Evolutionary conservation across 2,329 filamentous ascomycete species (phyloP).

Genomic region (Colletotrichum agaves): DNA sequence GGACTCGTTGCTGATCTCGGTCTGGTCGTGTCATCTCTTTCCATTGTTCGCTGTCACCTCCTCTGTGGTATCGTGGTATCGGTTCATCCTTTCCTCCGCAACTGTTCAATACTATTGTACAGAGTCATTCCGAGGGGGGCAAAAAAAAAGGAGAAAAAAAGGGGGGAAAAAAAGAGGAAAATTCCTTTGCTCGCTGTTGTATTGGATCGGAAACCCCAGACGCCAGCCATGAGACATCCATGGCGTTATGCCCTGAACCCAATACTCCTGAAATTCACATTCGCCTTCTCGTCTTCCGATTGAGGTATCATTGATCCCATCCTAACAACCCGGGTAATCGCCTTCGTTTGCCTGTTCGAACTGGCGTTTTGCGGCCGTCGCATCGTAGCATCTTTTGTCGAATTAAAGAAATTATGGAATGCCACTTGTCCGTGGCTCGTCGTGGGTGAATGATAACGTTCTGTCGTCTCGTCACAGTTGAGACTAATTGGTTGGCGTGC

Average conservation of each 20-base stretch:
- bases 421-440: constrained; percentile 19
- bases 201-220: constrained; percentile 30
- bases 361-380: constrained; percentile 29
- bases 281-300: constrained; percentile 2
- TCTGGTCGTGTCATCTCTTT: constrained; percentile 4
- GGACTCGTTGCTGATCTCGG: not conserved
- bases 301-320: constrained; percentile 32
- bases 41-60: not conserved
- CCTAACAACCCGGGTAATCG: constrained; percentile 15
- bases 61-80: constrained; percentile 21
- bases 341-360: constrained; percentile 22
- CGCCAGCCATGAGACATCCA: constrained; percentile 33
- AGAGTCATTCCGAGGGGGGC: constrained; percentile 25
- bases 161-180: not conserved
- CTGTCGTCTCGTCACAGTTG: not conserved
- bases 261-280: constrained; percentile 26
- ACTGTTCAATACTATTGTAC: constrained; percentile 29
- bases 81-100: constrained; percentile 4
- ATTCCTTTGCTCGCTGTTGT: constrained; percentile 34
- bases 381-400: constrained; percentile 26
- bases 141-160: too few relatives aligned
- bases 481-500: not conserved
- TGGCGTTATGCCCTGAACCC: constrained; percentile 32
- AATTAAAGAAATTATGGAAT: constrained; percentile 5
- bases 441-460: not conserved